Evolutionary conservation across 495 filamentous ascomycete species (phyloP), one percentile per base, ranked within the genome.

Genomic region (Aeminium ludgeri): DNA sequence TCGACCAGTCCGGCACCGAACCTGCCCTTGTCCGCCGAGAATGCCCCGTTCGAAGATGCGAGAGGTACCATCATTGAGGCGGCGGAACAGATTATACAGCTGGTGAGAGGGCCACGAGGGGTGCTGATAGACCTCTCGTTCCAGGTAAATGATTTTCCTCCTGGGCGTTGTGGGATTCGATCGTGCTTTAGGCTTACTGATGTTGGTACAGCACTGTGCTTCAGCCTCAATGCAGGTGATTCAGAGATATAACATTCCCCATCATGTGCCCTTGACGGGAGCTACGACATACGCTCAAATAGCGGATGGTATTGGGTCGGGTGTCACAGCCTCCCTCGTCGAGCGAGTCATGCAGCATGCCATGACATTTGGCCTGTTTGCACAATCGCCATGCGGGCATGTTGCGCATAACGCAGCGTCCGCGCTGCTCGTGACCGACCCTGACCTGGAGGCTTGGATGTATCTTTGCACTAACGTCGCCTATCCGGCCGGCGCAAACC

Each of bases 391-490:
- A 18, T 40, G 37, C 15, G 37, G 37, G 6, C 37, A 40, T n/a
- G n/a, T 40, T 30, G 23, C 37, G 20, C 37, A 40, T 23, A 40
- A 40, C 15, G 15, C 37, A 3, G n/a, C 19, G 2, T 40, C 37
- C 3, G 15, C 37, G 6, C 37, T 40, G 12, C 25, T 40, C 8
- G 37, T 40, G 1, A 40, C 37, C 8, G 37, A 40, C 15, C 15
- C 37, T 8, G 37, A 40, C 20, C 37, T 40, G 7, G 37, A 40
- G 25, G 37, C 37, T 19, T 40, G 37, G 37, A 27, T 40, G n/a
- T 40, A 29, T 19, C 15, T 40, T 10, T 40, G 37, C 15, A 30
- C 23, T 12, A 40, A 30, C n/a, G 20, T 40, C 12, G 37, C 37
- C 12, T 40, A 40, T 30, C 37, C 37, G 4, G 37, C 37, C 31